Evolutionary conservation across 2,329 filamentous ascomycete species (phyloP), one percentile per base, ranked within the genome.

Genomic region (Calycina herbarum): DNA sequence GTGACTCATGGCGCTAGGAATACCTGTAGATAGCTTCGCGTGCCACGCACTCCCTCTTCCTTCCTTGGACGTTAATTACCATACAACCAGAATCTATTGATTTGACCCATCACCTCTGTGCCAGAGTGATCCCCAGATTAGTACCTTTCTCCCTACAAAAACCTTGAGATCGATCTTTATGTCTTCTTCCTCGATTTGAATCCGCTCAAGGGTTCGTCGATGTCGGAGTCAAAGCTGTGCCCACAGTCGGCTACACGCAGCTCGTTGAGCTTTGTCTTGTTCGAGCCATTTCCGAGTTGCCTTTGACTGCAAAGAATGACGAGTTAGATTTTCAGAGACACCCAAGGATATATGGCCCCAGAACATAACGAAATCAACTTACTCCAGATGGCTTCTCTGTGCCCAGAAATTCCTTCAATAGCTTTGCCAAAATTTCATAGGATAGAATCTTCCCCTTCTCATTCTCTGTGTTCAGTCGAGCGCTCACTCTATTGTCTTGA

Each of bases 181-280:
- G 27, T 64, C 56, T 3, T 64, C 42, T 17, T 59, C 24, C 7
- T 27, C 62, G 7, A 64, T 38, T n/a, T 38, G 27, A 3, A 64
- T 33, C 7, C 35, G 56, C 57, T 60, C 11, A 2, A 64, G 40
- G 10, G 27, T 56, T 29, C 60, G 42, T 10, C 7, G 40, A 29
- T 64, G 40, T 35, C 40, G 56, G 6, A 20, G 24, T 38, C 42
- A 40, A 8, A 54, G 27, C 15, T 33, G 15, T 24, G 8, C 56
- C 62, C 62, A 64, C 10, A 64, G 33, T 24, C 17, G 29, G 3
- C 27, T 13, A 56, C 17, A n/a, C 8, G 62, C 62, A 33, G 40
- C 62, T 38, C 62, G 62, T 51, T 64, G 62, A n/a, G 42, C 6
- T 20, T 48, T n/a, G 42, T 64, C 62, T 51, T 64, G 29, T 5